Evolutionary conservation across 305 asterid genomes (phyloP).

Genomic region (Striga hermonthica): DNA sequence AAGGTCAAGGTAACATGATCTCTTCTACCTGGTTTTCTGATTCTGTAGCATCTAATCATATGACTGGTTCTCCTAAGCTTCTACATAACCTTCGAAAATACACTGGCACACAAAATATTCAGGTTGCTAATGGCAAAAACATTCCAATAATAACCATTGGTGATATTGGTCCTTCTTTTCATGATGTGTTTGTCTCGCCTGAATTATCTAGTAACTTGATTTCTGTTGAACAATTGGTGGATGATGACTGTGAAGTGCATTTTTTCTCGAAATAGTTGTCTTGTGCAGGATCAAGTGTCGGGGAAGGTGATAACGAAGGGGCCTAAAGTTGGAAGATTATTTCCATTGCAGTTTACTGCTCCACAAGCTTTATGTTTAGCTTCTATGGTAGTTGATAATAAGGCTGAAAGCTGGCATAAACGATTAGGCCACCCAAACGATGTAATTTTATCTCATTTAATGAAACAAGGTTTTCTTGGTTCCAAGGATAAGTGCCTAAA

Average conservation of each 20-base stretch:
- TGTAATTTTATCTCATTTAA: background rate
- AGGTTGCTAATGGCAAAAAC: background rate
- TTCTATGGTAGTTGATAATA: background rate
- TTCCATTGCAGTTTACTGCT: background rate
- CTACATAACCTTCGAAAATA: background rate
- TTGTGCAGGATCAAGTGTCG: background rate
- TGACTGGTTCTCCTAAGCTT: background rate
- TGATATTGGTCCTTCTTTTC: background rate
- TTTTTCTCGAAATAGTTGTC: background rate
- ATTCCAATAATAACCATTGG: background rate
- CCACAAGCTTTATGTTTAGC: background rate
- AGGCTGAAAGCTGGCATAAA: background rate
- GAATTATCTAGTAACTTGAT: background rate
- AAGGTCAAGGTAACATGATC: too few relatives aligned
- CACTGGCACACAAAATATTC: background rate
- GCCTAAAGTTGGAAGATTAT: background rate
- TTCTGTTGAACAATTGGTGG: background rate
- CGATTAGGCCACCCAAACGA: background rate
- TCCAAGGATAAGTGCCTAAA: too few relatives aligned
- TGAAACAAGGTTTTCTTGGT: background rate
- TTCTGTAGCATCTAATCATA: constrained; percentile 2
- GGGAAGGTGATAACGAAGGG: background rate
- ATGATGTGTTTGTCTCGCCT: background rate
- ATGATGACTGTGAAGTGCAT: background rate
- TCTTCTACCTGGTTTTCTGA: background rate